These are phyloP conservation scores for Epithemia pelagica DNA, from an alignment of 108 stramenopile species.

Conservation along the genomic window DNA sequence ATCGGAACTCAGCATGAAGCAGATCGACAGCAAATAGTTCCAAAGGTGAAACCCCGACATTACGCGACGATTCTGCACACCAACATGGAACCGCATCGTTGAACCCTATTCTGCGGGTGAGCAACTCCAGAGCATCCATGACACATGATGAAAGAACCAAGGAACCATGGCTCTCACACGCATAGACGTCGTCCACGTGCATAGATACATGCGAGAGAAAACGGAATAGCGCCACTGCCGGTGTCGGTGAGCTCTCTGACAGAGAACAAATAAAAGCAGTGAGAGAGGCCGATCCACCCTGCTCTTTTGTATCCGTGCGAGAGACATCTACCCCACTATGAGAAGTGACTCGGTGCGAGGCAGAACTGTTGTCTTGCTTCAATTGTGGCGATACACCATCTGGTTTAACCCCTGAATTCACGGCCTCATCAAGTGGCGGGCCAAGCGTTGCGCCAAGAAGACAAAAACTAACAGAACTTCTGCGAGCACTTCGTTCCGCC, in stretches of 20 bases:
- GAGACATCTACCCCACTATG: not conserved
- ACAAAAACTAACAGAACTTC: constrained; percentile 42
- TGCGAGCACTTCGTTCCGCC: constrained; percentile 32
- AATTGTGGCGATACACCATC: too few species aligned
- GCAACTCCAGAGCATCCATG: constrained; percentile 22
- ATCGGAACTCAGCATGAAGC: constrained; percentile 54
- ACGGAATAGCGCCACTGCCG: constrained; percentile 17
- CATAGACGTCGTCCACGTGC: constrained; percentile 38
- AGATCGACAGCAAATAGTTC: constrained; percentile 62
- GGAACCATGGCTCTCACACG: constrained; percentile 17
- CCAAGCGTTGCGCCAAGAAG: constrained; percentile 49
- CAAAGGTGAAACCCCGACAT: constrained; percentile 4
- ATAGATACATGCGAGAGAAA: constrained; percentile 44
- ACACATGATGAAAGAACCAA: constrained; percentile 30
- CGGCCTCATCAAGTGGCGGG: too few species aligned
- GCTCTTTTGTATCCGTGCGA: not conserved
- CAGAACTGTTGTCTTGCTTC: not conserved
- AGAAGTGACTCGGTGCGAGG: not conserved
- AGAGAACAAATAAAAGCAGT: not conserved
- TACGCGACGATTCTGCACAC: not conserved
- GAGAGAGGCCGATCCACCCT: not conserved
- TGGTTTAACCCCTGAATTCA: too few species aligned
- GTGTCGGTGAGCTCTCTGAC: constrained; percentile 2
- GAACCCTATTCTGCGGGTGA: not conserved
- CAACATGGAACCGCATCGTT: not conserved